Evolutionary conservation across 352 stramenopile species (phyloP), one percentile per base, ranked within the genome.

Genomic region (Blastocystis sp.): DNA sequence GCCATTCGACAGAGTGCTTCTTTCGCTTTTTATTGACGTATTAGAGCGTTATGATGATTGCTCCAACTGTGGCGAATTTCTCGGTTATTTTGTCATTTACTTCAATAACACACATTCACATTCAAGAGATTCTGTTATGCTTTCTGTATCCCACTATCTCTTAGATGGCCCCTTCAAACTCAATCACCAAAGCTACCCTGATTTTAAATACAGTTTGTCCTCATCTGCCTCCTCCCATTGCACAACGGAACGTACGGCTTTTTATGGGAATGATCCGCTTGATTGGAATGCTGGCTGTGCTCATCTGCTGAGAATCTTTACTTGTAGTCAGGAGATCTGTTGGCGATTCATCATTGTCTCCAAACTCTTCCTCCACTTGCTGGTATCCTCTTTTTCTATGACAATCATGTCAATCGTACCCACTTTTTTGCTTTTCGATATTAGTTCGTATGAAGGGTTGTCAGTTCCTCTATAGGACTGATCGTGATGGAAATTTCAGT

Each of bases 341-440:
- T 68, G n/a, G 2, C 9, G 1, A n/a, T 84, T 13, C 23, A n/a
- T 18, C 11, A 18, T 18, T 26, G 18, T 11, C 68, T 66, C 39
- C 26, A 56, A 18, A 8, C 59, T 6, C 39, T 84, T 4, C 73
- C 73, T 3, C 73, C 73, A 3, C 29, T 84, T 34, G 29, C 34
- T 11, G 50, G 64, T 13, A 84, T 84, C 54, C 50, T 84, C 2
- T 84, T 84, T 18, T 68, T 84, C 56, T 84, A 68, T 43, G 54
- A 39, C 20, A 84, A 45, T 54, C 68, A 23, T 18, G 23, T 18
- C 9, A 63, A 6, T 69, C 43, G 59, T 43, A 39, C 11, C 9
- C 13, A 45, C 53, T 7, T 45, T 13, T 9, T 2, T 20, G 11
- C 13, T 5, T 6, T 15, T 84, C 20, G 3, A 41, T 5, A 20